Base-by-base conservation (phyloP, 2,329 filamentous ascomycete genomes). In the Microdochium bolleyi region DNA sequence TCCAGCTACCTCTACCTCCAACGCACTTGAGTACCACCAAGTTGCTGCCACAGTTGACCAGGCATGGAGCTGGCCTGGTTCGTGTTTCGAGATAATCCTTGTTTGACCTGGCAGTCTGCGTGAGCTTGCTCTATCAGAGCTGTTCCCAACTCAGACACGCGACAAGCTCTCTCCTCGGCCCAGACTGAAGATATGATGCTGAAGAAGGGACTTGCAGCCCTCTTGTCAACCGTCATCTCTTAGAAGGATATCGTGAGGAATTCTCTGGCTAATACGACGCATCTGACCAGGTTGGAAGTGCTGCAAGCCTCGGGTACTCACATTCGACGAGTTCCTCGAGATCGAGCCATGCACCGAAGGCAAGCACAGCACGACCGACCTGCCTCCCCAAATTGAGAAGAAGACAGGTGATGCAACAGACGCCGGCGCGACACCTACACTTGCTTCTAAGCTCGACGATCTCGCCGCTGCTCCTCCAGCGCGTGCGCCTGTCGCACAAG, bases 301-400 rank as follows among this genome's bases (percentile, higher is more conserved):
- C 77, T 99, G 94, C 82, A 97, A 96, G 74, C 87, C 92, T 53
- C 88, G 94, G 64, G 91, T 97, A 62, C 78, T 99, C 62, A 96
- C 91, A 55, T 99, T 99, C 68, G 94, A 99, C 73, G 94, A 99
- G 73, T 99, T 99, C 77, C 89, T 99, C 70, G 71, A 78, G 55
- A 97, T 99, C 62, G 77, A 88, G 50, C 92, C 94, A 37, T 99
- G 94, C 78, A 96, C 94, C 24, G 88, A 85, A 13, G 94, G 94
- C 64, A 92, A 86, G 63, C 94, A 99, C 75, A 94, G 89, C 54
- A 91, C 89, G 13, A 88, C 94, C 56, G 92, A 96, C 62, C 67
- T 78, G 52, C 82, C 82, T 2, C 82, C 80, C 19, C 72, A 76
- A 62, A 72, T 84, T 54, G 83, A 84, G 62, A 82, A 84, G 71